Conservation (phyloP, 2,329 filamentous ascomycete genomes). For the Nothopassalora personata region DNA sequence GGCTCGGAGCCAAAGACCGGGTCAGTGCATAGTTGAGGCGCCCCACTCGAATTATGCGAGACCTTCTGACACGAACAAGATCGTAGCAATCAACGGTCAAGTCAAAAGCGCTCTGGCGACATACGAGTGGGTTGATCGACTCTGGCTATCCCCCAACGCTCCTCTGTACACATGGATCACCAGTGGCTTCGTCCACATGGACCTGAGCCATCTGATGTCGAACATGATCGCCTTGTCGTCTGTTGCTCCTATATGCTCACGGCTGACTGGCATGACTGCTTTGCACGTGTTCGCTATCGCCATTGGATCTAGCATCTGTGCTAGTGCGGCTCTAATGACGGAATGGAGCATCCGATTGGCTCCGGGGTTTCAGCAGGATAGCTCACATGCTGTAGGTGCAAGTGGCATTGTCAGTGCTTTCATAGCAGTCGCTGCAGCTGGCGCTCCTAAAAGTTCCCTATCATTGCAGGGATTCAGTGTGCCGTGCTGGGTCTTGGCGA, state of each 20-base stretch:
- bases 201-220: conserved; percentile 1
- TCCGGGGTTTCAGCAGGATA: not conserved
- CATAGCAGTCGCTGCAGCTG: not conserved
- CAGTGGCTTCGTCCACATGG: conserved; percentile 10
- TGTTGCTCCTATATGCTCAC: not conserved
- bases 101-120: not conserved
- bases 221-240: conserved; percentile 8
- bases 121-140: not conserved
- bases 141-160: not conserved
- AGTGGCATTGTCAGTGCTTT: conserved; percentile 3
- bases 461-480: not conserved
- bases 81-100: not conserved
- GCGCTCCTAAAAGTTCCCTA: not conserved
- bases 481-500: not conserved
- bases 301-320: conserved; percentile 3
- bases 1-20: not conserved
- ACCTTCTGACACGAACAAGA: not conserved
- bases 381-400: not conserved
- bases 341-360: not conserved
- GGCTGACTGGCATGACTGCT: conserved; percentile 9
- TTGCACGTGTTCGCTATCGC: conserved; percentile 8
- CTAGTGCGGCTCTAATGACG: not conserved
- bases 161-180: conserved; percentile 10
- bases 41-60: too few species aligned
- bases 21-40: not conserved